A percentile compares a stretch with the other conserved stretches of the same genome.
These are phyloP conservation scores for Penicillium antarcticum DNA, from an alignment of 495 filamentous ascomycete species.

Conservation along the genomic window DNA sequence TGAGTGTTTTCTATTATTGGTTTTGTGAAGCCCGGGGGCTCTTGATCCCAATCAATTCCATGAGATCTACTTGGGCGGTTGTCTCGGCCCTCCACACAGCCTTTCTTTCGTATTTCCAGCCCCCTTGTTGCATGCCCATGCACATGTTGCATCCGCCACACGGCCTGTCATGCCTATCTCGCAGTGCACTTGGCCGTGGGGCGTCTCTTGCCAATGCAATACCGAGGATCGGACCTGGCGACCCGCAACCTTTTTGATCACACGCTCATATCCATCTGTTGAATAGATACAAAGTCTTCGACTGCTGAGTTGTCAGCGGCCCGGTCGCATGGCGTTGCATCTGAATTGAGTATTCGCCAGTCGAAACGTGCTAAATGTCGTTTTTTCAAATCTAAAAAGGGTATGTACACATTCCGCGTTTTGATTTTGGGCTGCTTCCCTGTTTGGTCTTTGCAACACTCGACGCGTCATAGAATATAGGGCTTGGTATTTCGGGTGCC, in stretches of 20 bases:
- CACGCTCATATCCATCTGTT: slow-evolving; percentile 28
- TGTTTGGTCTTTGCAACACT: background rate
- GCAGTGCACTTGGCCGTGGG: slow-evolving; percentile 2
- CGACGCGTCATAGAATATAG: background rate
- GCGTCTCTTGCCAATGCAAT: slow-evolving; percentile 3
- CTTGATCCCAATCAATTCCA: slow-evolving; percentile 7
- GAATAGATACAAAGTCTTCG: slow-evolving; percentile 15
- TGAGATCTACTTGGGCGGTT: slow-evolving; percentile 8
- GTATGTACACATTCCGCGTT: slow-evolving; percentile 16
- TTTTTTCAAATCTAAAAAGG: slow-evolving; percentile 25
- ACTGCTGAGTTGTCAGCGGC: slow-evolving; percentile 34
- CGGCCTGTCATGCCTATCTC: background rate
- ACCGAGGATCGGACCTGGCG: slow-evolving; percentile 17
- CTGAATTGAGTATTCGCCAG: slow-evolving; percentile 16
- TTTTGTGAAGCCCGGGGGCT: slow-evolving; percentile 1
- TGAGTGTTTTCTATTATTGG: slow-evolving; percentile 17
- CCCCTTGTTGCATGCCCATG: slow-evolving; percentile 7
- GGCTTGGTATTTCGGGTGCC: background rate
- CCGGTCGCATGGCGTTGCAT: slow-evolving; percentile 27
- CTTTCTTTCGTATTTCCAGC: slow-evolving; percentile 7
- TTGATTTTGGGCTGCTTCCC: background rate
- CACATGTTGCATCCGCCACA: slow-evolving; percentile 10
- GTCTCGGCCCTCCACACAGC: background rate
- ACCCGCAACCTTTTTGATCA: slow-evolving; percentile 36
- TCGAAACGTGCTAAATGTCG: slow-evolving; percentile 26